Conservation (phyloP, 768 basidiomycete genomes). For the Boletus subcaerulescens region DNA sequence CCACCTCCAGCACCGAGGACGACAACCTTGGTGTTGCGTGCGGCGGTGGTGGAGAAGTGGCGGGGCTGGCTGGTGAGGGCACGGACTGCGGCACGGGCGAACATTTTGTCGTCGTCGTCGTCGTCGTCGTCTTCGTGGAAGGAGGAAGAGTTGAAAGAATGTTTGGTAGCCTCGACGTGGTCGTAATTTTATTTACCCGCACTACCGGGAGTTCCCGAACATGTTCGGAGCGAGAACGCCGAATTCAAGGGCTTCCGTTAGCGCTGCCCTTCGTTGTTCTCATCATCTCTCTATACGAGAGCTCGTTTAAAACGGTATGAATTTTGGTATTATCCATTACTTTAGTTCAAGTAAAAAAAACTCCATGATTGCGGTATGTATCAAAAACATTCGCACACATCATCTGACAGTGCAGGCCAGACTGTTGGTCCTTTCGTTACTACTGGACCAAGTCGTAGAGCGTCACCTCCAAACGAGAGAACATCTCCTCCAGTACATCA, state of each 20-base stretch:
- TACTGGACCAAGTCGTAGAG: not conserved
- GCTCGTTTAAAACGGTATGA: not conserved
- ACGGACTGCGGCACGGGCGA: constrained; percentile 62
- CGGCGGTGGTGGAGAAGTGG: constrained; percentile 71
- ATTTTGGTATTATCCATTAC: too few species aligned
- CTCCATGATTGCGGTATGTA: not conserved
- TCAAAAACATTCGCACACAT: too few species aligned
- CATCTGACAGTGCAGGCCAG: too few species aligned
- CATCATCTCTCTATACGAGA: too few species aligned
- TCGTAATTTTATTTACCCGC: constrained; percentile 13
- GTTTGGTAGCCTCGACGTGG: not conserved
- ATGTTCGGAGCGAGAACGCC: not conserved
- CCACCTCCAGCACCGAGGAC: constrained; percentile 99
- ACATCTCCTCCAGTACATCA: not conserved
- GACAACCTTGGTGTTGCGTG: constrained; percentile 82
- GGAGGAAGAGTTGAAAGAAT: not conserved
- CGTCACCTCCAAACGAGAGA: not conserved
- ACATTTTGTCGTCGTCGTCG: constrained; percentile 46
- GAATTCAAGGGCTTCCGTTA: not conserved
- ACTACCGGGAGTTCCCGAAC: constrained; percentile 15
- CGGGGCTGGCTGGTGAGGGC: constrained; percentile 53
- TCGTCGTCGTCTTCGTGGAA: constrained; percentile 12
- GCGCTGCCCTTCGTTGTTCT: too few species aligned
- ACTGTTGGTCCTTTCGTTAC: too few species aligned
- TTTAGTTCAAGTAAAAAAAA: too few species aligned